A percentile compares a stretch with the other conserved stretches of the same genome.
Conservation (phyloP, 306 rosid species). For the Morella rubra region DNA sequence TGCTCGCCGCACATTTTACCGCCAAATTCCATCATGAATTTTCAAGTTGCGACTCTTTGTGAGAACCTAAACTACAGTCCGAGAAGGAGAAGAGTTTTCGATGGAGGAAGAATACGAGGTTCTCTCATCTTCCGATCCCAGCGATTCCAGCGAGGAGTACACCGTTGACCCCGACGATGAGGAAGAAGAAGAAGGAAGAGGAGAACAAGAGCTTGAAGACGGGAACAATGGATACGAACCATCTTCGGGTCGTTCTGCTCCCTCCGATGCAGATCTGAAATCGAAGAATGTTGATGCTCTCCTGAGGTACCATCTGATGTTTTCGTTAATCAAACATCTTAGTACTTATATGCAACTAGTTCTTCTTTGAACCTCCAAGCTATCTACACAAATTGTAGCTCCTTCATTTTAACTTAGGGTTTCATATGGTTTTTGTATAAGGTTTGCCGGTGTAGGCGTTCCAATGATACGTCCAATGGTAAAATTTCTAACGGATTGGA, state of each 20-base stretch:
- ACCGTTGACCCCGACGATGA: constrained; percentile 31
- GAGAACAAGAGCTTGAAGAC: constrained; percentile 9
- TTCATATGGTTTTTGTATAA: neutral
- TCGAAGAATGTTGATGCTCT: constrained; percentile 86
- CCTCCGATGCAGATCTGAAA: constrained; percentile 49
- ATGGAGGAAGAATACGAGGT: constrained; percentile 58
- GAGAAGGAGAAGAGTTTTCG: constrained; percentile 8
- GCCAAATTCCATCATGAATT: constrained; percentile 13
- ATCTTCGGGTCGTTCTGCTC: constrained; percentile 17
- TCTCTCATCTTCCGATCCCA: constrained; percentile 45
- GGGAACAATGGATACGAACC: constrained; percentile 10
- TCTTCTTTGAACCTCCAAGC: neutral
- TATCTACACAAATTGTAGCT: neutral
- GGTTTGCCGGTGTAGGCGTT: neutral
- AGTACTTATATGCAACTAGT: neutral
- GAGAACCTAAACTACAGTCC: neutral
- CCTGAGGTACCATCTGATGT: constrained; percentile 42
- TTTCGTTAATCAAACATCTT: neutral
- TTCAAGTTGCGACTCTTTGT: neutral
- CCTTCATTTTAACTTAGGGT: neutral
- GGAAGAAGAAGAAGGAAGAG: neutral
- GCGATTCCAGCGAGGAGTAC: constrained; percentile 47
- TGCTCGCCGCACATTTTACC: neutral
- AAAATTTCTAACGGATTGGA: neutral
- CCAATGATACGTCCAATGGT: neutral